Conservation (phyloP, 2,329 filamentous ascomycete species). For the Fusarium cicatricum region DNA sequence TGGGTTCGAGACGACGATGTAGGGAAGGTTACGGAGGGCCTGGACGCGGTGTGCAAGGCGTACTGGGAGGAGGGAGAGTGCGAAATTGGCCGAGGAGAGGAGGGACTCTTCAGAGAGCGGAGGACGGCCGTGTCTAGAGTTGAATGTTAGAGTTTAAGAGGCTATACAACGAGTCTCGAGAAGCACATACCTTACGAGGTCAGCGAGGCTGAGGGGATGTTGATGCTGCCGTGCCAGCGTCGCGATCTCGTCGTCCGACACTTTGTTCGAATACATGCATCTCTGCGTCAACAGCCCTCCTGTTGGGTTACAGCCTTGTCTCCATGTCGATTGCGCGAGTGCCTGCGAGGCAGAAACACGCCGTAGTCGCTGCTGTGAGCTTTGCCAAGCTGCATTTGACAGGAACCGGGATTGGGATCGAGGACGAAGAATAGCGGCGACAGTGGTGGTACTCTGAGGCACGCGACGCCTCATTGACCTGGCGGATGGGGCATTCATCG, state of each 20-base stretch:
- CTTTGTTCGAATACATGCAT: constrained; percentile 42
- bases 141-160: neutral
- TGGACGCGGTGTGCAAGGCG: constrained; percentile 94
- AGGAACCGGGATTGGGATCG: constrained; percentile 7
- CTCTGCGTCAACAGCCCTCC: constrained; percentile 8
- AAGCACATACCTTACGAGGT: constrained; percentile 78
- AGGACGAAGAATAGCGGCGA: constrained; percentile 10
- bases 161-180: neutral
- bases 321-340: too few relatives aligned
- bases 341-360: neutral
- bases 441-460: constrained; percentile 19
- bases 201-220: constrained; percentile 83
- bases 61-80: constrained; percentile 88
- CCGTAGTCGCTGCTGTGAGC: constrained; percentile 9
- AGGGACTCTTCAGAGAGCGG: constrained; percentile 83
- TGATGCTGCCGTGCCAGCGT: constrained; percentile 80
- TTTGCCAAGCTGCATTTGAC: neutral
- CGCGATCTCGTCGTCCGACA: constrained; percentile 79
- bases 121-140: constrained; percentile 75
- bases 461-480: constrained; percentile 36
- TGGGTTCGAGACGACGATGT: constrained; percentile 97
- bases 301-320: neutral
- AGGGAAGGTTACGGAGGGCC: constrained; percentile 90
- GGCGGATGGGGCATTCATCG: constrained; percentile 35
- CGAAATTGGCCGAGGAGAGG: constrained; percentile 93